These are phyloP conservation scores for Phaseolus lunatus DNA, from an alignment of 306 rosid genomes.

Conservation along the genomic window DNA sequence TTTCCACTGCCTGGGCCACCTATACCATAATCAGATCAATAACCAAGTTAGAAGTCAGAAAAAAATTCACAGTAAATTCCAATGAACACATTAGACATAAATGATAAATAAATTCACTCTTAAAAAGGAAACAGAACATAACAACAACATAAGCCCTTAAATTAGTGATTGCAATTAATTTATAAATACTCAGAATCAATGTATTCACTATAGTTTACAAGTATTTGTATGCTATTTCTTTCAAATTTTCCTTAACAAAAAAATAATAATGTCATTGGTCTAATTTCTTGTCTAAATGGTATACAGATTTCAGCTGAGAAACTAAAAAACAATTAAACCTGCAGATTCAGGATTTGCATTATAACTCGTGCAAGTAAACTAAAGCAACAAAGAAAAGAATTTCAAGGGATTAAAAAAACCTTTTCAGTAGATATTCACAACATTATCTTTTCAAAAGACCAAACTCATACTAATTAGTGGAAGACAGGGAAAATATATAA, in stretches of 20 bases:
- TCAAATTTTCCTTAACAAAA: not conserved
- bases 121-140: not conserved
- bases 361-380: not conserved
- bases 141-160: not conserved
- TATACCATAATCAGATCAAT: conserved; percentile 48
- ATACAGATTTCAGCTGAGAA: conserved; percentile 3
- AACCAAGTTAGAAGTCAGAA: conserved; percentile 42
- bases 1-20: conserved; percentile 99
- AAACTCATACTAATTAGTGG: not conserved
- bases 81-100: conserved; percentile 1
- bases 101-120: conserved; percentile 16
- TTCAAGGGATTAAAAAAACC: not conserved
- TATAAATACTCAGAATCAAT: conserved; percentile 9
- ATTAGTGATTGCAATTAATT: not conserved
- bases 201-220: not conserved
- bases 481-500: not conserved
- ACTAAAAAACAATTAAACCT: conserved; percentile 22
- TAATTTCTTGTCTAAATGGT: not conserved
- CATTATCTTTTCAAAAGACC: not conserved
- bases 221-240: not conserved
- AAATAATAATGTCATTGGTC: not conserved
- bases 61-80: conserved; percentile 12
- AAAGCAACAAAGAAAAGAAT: conserved; percentile 15
- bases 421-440: not conserved
- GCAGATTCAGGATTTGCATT: not conserved